Evolutionary conservation across 371 early-diverging fungal species (phyloP).

Genomic region (Encephalitozoon intestinalis): DNA sequence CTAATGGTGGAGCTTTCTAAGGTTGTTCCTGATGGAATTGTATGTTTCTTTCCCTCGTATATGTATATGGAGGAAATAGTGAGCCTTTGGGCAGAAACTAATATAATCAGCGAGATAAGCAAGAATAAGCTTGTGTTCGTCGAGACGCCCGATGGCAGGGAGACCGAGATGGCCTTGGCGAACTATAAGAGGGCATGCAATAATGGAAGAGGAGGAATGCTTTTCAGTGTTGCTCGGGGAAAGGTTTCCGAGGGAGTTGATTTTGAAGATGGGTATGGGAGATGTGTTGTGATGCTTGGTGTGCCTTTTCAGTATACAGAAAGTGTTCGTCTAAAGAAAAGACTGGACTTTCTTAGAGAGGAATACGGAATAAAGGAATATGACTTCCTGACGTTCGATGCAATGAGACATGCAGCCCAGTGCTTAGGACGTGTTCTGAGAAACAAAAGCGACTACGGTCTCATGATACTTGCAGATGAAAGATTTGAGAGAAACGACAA

Average conservation of each 20-base stretch:
- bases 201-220: conserved; percentile 91
- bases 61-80: conserved; percentile 97
- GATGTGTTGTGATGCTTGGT: conserved; percentile 86
- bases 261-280: conserved; percentile 95
- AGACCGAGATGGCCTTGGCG: conserved; percentile 82
- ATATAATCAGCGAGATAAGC: conserved; percentile 67
- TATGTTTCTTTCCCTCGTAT: conserved; percentile 96
- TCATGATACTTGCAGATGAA: conserved; percentile 98
- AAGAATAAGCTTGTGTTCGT: conserved; percentile 93
- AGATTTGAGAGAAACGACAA: conserved; percentile 85
- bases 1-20: conserved; percentile 84
- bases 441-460: conserved; percentile 94
- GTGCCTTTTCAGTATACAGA: conserved; percentile 92
- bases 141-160: conserved; percentile 96
- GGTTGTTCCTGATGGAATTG: conserved; percentile 91
- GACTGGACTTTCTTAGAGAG: conserved; percentile 83
- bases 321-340: conserved; percentile 73
- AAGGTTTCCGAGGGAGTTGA: conserved; percentile 98
- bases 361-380: conserved; percentile 84
- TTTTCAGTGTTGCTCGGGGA: conserved; percentile 97
- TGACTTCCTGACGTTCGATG: conserved; percentile 97
- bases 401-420: conserved; percentile 96
- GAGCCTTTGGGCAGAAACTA: conserved; percentile 88
- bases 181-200: conserved; percentile 90
- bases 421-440: conserved; percentile 88